Evolutionary conservation across 176 grass and related monocot species (phyloP).

Genomic region (Areca catechu): DNA sequence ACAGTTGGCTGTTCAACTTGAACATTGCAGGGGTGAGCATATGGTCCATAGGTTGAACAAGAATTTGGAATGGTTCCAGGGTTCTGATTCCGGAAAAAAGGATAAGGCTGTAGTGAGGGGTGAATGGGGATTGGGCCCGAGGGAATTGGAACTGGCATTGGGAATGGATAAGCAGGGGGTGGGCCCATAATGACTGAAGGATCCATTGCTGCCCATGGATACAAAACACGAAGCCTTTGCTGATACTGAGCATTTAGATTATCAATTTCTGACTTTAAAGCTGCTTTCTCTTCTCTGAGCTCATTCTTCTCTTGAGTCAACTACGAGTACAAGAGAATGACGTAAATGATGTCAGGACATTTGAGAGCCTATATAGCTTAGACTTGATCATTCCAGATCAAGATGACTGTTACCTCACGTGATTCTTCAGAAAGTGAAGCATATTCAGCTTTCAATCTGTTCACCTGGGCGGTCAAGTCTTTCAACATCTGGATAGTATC

Average conservation of each 20-base stretch:
- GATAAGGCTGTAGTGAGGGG: constrained; percentile 41
- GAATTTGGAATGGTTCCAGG: constrained; percentile 7
- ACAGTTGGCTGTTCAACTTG: constrained; percentile 43
- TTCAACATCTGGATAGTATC: constrained; percentile 75
- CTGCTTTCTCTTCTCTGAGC: constrained; percentile 75
- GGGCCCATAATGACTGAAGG: constrained; percentile 58
- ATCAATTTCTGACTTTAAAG: constrained; percentile 74
- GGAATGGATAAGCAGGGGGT: constrained; percentile 46
- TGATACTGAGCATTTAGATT: constrained; percentile 60
- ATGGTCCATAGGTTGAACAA: constrained; percentile 34
- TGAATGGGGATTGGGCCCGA: constrained; percentile 58
- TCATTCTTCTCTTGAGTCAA: constrained; percentile 80
- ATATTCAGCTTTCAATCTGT: constrained; percentile 78
- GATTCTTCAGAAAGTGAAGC: constrained; percentile 70
- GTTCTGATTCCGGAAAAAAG: constrained; percentile 40
- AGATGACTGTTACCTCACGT: constrained; percentile 41
- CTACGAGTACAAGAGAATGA: constrained; percentile 32
- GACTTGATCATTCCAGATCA: constrained; percentile 5
- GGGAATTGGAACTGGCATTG: constrained; percentile 53
- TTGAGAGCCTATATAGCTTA: not conserved
- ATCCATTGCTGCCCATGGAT: constrained; percentile 71
- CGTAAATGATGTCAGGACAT: no score
- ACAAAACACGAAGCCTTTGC: constrained; percentile 48
- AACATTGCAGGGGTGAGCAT: constrained; percentile 32
- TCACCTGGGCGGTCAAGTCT: constrained; percentile 67